Evolutionary conservation across 345 rosid species (phyloP).

Genomic region (Hypericum androsaemum): DNA sequence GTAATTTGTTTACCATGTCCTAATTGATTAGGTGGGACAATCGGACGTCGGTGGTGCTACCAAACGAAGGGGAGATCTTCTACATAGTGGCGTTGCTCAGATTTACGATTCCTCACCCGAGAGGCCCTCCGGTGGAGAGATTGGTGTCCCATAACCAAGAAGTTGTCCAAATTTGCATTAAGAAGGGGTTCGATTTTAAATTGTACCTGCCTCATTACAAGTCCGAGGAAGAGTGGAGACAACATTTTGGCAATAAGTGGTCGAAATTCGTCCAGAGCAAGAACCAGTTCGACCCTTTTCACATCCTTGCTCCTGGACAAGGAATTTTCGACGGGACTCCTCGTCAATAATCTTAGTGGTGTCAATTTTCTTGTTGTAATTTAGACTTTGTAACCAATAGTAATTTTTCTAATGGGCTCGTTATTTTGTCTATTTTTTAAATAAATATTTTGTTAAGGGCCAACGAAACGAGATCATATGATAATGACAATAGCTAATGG

Average conservation of each 20-base stretch:
- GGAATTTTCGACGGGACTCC: slow-evolving; percentile 49
- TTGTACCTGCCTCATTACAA: slow-evolving; percentile 80
- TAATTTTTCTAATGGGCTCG: neutral
- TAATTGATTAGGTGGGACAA: slow-evolving; percentile 51
- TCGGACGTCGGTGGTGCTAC: slow-evolving; percentile 53
- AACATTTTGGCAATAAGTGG: slow-evolving; percentile 81
- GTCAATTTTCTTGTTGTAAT: neutral
- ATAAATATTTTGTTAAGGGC: too few relatives aligned
- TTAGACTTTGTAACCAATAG: neutral
- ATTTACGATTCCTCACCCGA: slow-evolving; percentile 31
- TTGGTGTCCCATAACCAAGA: slow-evolving; percentile 56
- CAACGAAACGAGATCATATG: too few relatives aligned
- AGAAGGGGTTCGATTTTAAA: slow-evolving; percentile 59
- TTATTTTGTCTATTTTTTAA: neutral
- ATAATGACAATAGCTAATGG: too few relatives aligned
- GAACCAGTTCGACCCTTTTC: slow-evolving; percentile 64
- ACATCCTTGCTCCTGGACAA: slow-evolving; percentile 87
- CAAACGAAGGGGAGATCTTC: slow-evolving; percentile 64
- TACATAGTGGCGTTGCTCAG: slow-evolving; percentile 82
- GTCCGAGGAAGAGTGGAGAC: slow-evolving; percentile 61
- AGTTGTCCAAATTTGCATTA: slow-evolving; percentile 43
- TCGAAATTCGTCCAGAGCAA: slow-evolving; percentile 55
- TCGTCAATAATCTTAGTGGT: slow-evolving; percentile 11
- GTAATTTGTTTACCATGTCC: neutral
- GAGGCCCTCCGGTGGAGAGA: slow-evolving; percentile 32